Evolutionary conservation across 1,284 basidiomycete species (phyloP).

Genomic region (Ustilago crameri): DNA sequence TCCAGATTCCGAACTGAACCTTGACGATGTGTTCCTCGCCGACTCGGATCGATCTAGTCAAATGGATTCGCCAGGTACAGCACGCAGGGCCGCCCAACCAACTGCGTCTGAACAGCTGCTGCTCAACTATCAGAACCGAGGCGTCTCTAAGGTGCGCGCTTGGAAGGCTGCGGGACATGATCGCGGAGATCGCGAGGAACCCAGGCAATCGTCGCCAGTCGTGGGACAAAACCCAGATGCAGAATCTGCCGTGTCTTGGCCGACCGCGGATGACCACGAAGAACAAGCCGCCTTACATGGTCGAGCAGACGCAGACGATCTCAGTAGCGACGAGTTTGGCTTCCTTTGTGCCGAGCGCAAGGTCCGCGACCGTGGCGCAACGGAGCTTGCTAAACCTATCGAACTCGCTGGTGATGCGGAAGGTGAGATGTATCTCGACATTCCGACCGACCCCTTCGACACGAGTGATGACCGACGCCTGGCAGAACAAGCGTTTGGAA

Average conservation of each 20-base stretch:
- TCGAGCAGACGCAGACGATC: not conserved
- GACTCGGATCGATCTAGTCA: conserved; percentile 14
- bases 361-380: conserved; percentile 7
- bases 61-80: conserved; percentile 26
- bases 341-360: conserved; percentile 29
- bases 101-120: conserved; percentile 18
- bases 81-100: conserved; percentile 17
- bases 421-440: conserved; percentile 4
- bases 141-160: conserved; percentile 41
- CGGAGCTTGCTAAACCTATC: not conserved
- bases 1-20: not conserved
- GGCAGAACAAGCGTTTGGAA: conserved; percentile 28
- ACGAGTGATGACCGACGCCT: conserved; percentile 34
- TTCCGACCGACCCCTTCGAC: conserved; percentile 13
- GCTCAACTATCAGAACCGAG: conserved; percentile 25
- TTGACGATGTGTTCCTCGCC: conserved; percentile 21
- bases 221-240: not conserved
- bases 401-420: not conserved
- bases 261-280: not conserved
- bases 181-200: not conserved
- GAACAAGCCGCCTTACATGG: not conserved
- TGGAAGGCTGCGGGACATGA: conserved; percentile 41
- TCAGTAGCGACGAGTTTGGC: conserved; percentile 31
- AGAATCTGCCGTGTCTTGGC: conserved; percentile 18
- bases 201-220: not conserved